Evolutionary conservation across 1,284 basidiomycete genomes (phyloP), one percentile per base, ranked within the genome.

Genomic region (Ceratobasidium sp.): DNA sequence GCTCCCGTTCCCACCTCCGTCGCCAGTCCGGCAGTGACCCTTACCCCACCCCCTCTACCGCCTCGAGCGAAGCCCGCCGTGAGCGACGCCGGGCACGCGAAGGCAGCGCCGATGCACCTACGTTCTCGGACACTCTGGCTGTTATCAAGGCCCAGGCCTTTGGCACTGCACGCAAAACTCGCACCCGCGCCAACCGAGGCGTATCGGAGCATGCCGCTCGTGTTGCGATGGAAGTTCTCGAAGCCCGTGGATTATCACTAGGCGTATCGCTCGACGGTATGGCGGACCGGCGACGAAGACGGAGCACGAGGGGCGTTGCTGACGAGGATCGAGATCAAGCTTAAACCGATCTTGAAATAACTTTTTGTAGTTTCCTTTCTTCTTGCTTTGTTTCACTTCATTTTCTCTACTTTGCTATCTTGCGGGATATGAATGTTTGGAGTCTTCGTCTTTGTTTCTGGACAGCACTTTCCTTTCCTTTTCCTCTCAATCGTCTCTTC

Each of bases 111-210:
- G 71, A 72, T 53, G 41, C 46, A n/a, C 80, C 84, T 64, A 82
- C 84, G 23, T 82, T 90, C 74, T 90, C 87, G 54, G 87, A 89
- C 30, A 92, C 90, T 29, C 83, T 92, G 56, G 89, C 90, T 56
- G 89, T 92, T 69, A 90, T 92, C 79, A 92, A 92, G 78, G 90
- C 90, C 47, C 89, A 91, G 76, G 87, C 90, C 36, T 92, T 91
- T 75, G 90, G 90, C 46, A 89, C 89, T 16, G 80, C 91, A 73
- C 87, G 90, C 60, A 82, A 90, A 76, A 89, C 89, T 67, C 84
- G 90, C 69, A 82, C 85, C 50, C 82, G 87, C 71, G 82, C 84
- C 58, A 80, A 85, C 33, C 50, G 69, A 21, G 53, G 64, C 21
- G 71, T 69, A 23, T 84, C 86, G 27, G 89, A 91, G 70, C 85